Conservation (phyloP, 495 filamentous ascomycete species). For the Aspergillus leporis region DNA sequence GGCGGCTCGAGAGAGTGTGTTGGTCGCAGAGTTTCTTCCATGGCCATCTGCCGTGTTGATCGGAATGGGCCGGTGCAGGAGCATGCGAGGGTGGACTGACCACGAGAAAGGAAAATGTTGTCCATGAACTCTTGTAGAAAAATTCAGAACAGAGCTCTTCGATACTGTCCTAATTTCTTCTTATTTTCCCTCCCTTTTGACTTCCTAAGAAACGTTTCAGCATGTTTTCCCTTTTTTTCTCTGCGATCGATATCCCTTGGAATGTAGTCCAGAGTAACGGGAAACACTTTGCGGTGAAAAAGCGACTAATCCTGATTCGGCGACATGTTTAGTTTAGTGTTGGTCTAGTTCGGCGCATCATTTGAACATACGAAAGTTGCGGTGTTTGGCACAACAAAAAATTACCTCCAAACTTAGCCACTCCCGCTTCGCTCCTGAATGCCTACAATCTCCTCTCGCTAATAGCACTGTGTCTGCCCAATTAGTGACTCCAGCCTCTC, state of each 20-base stretch:
- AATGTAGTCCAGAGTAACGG: neutral
- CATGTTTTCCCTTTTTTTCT: neutral
- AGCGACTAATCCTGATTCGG: neutral
- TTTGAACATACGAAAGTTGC: neutral
- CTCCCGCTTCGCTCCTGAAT: neutral
- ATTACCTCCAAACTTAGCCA: neutral
- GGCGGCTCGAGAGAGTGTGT: neutral
- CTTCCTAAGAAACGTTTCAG: neutral
- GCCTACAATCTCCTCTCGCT: neutral
- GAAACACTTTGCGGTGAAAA: neutral
- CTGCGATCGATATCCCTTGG: neutral
- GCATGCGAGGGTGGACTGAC: constrained; percentile 3
- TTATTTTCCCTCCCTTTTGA: no score
- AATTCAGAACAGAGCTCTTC: neutral
- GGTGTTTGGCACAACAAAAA: constrained; percentile 6
- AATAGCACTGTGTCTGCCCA: neutral
- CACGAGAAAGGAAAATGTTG: neutral
- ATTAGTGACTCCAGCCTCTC: neutral
- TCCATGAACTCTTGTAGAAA: neutral
- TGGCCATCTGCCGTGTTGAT: neutral
- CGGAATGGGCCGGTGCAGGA: neutral
- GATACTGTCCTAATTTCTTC: no score
- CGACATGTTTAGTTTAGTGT: neutral
- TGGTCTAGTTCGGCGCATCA: constrained; percentile 1
- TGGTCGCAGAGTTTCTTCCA: neutral